Evolutionary conservation across 441 rosid species (phyloP).

Genomic region (Euphorbia schlechtendalii): DNA sequence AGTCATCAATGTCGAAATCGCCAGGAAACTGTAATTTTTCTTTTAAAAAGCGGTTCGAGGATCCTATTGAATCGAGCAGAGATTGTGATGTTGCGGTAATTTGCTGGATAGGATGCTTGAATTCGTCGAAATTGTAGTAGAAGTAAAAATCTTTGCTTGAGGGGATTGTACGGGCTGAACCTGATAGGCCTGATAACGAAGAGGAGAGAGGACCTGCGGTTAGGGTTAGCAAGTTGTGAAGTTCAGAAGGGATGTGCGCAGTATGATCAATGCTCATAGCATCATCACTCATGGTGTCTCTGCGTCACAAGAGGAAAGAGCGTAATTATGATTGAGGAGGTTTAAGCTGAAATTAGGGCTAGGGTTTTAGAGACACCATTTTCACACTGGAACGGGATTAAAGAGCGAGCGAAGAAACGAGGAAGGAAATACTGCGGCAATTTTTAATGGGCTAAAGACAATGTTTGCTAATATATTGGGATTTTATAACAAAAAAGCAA

Average conservation of each 20-base stretch:
- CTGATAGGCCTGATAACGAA: constrained; percentile 49
- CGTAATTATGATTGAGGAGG: not conserved
- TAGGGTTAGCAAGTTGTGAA: constrained; percentile 27
- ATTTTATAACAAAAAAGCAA: too few species aligned
- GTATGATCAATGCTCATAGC: constrained; percentile 13
- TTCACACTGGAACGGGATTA: too few species aligned
- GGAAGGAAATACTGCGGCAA: too few species aligned
- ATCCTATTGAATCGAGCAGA: constrained; percentile 53
- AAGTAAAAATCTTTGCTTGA: constrained; percentile 70
- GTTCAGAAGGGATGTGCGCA: not conserved
- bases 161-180: constrained; percentile 58
- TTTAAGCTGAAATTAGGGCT: constrained; percentile 14
- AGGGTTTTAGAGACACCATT: constrained; percentile 16
- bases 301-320: not conserved
- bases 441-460: too few species aligned
- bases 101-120: constrained; percentile 49
- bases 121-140: constrained; percentile 65
- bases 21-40: constrained; percentile 14
- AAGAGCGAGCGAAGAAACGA: too few species aligned
- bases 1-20: constrained; percentile 44
- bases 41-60: constrained; percentile 33
- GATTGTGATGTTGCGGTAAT: constrained; percentile 44
- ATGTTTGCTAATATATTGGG: too few species aligned
- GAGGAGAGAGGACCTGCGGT: constrained; percentile 34
- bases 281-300: constrained; percentile 13